Evolutionary conservation across 1,284 basidiomycete species (phyloP).

Genomic region (Ustilago curta): DNA sequence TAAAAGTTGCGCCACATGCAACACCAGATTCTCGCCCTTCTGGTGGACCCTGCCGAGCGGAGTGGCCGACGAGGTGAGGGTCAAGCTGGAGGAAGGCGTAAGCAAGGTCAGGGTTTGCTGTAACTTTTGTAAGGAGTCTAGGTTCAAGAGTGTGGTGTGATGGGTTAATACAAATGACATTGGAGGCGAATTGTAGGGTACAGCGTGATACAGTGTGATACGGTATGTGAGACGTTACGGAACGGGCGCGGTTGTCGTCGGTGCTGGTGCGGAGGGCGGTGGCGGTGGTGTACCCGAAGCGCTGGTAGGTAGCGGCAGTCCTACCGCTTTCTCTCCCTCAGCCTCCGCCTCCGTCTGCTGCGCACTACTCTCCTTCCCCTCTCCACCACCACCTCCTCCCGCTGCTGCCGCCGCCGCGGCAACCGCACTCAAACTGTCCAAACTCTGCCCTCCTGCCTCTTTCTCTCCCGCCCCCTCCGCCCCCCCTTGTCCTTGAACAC

Average conservation of each 20-base stretch:
- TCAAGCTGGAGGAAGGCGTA: background rate
- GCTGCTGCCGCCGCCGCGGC: conserved; percentile 50
- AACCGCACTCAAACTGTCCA: conserved; percentile 57
- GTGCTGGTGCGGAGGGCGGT: background rate
- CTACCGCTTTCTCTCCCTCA: background rate
- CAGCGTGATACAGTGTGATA: too few relatives aligned
- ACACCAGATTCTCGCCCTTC: conserved; percentile 43
- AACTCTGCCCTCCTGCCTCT: conserved; percentile 32
- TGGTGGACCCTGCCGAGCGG: conserved; percentile 36
- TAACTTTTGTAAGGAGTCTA: conserved; percentile 43
- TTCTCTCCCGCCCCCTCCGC: background rate
- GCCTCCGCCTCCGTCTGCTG: background rate
- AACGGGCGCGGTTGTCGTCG: too few relatives aligned
- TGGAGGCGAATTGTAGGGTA: too few relatives aligned
- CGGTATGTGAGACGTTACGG: too few relatives aligned
- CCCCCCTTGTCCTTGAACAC: conserved; percentile 1
- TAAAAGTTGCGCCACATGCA: conserved; percentile 33
- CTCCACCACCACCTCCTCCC: background rate
- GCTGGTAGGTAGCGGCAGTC: conserved; percentile 2
- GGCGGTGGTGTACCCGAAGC: background rate
- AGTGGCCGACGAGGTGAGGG: background rate
- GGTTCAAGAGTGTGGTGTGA: conserved; percentile 9
- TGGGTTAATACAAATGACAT: background rate
- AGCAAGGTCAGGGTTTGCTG: conserved; percentile 21
- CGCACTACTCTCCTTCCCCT: background rate